phyloP scores from a whole-genome alignment of 1,284 basidiomycete species.

The Pyrrhoderma noxium region DNA sequence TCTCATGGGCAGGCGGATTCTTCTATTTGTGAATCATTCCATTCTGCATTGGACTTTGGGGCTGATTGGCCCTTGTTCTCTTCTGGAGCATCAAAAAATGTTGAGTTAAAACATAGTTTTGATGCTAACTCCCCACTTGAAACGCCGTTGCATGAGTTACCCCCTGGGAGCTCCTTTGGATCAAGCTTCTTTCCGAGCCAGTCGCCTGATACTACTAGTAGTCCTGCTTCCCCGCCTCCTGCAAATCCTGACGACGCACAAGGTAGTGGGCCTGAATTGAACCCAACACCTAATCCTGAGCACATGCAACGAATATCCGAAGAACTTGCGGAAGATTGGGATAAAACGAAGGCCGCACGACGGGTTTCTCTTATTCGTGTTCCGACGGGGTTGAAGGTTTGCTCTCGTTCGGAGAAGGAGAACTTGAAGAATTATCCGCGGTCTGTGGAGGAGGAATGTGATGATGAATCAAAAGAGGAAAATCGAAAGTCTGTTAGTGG shows the following conservation, averaged over 20 bases:
- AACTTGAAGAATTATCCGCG: neutral
- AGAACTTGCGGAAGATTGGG: constrained; percentile 78
- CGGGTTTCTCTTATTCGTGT: constrained; percentile 70
- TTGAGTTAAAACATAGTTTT: constrained; percentile 1
- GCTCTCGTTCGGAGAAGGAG: neutral
- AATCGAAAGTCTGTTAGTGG: neutral
- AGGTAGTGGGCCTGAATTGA: too few species aligned
- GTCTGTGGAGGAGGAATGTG: neutral
- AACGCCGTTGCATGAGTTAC: constrained; percentile 1
- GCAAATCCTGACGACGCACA: too few species aligned
- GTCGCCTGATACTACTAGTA: neutral
- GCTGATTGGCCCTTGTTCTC: constrained; percentile 40
- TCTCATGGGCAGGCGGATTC: constrained; percentile 35
- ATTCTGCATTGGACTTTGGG: constrained; percentile 55
- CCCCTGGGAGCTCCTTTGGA: neutral
- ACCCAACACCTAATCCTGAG: too few species aligned
- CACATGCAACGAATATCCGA: constrained; percentile 24
- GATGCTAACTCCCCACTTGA: neutral
- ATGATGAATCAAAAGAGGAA: neutral
- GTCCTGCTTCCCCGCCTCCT: neutral
- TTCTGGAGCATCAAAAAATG: neutral
- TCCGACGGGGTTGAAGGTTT: constrained; percentile 16
- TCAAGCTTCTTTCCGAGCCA: neutral
- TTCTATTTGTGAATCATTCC: constrained; percentile 53
- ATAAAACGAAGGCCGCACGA: constrained; percentile 74